A percentile compares a stretch with the other conserved stretches of the same genome.
phyloP scores from a whole-genome alignment of 305 asterid genomes.

The Fraxinus angustifolia region DNA sequence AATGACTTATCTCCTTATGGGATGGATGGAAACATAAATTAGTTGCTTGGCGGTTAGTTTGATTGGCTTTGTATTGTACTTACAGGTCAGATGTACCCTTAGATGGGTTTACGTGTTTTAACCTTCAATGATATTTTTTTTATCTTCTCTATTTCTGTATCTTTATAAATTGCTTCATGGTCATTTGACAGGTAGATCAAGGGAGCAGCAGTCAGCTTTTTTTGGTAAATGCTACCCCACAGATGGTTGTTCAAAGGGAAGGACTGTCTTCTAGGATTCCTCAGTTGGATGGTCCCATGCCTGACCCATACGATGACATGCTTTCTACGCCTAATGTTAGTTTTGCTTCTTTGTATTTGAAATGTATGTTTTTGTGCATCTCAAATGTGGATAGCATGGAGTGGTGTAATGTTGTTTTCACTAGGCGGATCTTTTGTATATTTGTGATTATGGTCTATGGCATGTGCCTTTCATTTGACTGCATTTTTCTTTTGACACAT shows the following conservation, averaged over 20 bases:
- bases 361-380: not conserved
- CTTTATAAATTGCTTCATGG: conserved; percentile 13
- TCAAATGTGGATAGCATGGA: conserved; percentile 7
- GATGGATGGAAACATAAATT: not conserved
- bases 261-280: conserved; percentile 44
- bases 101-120: not conserved
- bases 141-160: not conserved
- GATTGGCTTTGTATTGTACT: not conserved
- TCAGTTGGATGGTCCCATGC: conserved; percentile 83
- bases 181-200: conserved; percentile 39
- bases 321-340: conserved; percentile 89
- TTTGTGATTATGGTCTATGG: conserved; percentile 8
- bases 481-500: not conserved
- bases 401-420: conserved; percentile 15
- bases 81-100: not conserved
- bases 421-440: not conserved
- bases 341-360: conserved; percentile 5
- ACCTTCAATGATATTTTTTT: not conserved
- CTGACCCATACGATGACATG: conserved; percentile 78
- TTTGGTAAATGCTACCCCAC: conserved; percentile 21
- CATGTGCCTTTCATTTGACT: conserved; percentile 5
- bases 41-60: not conserved
- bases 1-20: conserved; percentile 3
- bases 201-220: conserved; percentile 26
- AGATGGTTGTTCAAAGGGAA: conserved; percentile 29